Conservation (phyloP, 345 rosid species). For the Microcos paniculata region DNA sequence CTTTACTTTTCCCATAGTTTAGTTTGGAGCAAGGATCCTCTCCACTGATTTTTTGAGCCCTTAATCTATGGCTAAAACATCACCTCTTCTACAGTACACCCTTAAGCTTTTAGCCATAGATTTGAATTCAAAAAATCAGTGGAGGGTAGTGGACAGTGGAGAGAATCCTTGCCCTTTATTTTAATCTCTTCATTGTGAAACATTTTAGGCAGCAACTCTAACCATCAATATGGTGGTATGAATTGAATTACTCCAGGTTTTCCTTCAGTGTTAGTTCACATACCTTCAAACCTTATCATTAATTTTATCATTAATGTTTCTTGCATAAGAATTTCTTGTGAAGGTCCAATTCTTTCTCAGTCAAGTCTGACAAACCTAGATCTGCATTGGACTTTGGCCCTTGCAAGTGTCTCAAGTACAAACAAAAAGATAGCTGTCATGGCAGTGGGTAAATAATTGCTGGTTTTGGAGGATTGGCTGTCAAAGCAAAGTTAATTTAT, state of each 20-base stretch:
- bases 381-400: conserved; percentile 18
- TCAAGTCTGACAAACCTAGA: conserved; percentile 10
- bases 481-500: neutral
- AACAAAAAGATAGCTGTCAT: conserved; percentile 28
- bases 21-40: too few species aligned
- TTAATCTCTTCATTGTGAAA: too few species aligned
- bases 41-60: too few species aligned
- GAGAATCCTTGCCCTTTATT: too few species aligned
- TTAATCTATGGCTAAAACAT: too few species aligned
- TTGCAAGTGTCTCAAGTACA: conserved; percentile 22
- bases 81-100: too few species aligned
- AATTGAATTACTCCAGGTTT: neutral
- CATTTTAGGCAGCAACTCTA: neutral
- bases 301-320: conserved; percentile 13
- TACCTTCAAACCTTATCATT: neutral
- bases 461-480: neutral
- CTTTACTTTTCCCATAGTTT: neutral
- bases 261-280: neutral
- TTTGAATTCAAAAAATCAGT: too few species aligned
- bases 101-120: too few species aligned
- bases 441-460: conserved; percentile 17
- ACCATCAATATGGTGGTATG: neutral
- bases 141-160: too few species aligned
- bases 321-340: neutral
- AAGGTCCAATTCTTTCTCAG: conserved; percentile 15